phyloP scores from a whole-genome alignment of 164 flowering plant species.

The Akebia trifoliata region DNA sequence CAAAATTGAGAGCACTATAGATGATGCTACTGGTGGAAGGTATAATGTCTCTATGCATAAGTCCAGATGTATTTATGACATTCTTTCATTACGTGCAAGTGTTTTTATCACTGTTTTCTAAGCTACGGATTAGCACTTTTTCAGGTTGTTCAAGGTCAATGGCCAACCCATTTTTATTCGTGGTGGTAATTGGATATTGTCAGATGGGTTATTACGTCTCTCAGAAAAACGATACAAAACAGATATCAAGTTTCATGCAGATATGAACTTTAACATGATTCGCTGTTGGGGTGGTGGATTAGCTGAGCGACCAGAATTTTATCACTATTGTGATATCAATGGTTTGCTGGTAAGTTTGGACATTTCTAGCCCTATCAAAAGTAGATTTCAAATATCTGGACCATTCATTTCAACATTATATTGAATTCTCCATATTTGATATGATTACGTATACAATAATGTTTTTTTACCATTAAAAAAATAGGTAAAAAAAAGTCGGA shows the following conservation, averaged over 20 bases:
- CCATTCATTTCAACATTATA: too few relatives aligned
- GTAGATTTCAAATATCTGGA: too few relatives aligned
- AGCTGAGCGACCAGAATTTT: constrained; percentile 97
- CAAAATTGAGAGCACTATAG: constrained; percentile 79
- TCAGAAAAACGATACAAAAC: constrained; percentile 76
- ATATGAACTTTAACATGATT: constrained; percentile 96
- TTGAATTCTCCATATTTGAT: too few relatives aligned
- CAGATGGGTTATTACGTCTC: constrained; percentile 87
- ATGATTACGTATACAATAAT: too few relatives aligned
- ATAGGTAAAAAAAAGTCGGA: too few relatives aligned
- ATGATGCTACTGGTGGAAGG: constrained; percentile 93
- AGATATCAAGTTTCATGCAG: constrained; percentile 95
- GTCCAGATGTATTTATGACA: neutral
- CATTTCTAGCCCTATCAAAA: neutral
- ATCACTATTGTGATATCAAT: constrained; percentile 89
- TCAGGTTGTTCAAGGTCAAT: constrained; percentile 89
- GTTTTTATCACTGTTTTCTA: neutral
- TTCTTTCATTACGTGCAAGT: neutral
- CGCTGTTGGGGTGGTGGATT: constrained; percentile 99
- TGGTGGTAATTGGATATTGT: constrained; percentile 97
- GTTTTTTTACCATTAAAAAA: too few relatives aligned
- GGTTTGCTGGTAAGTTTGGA: constrained; percentile 76
- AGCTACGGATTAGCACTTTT: neutral
- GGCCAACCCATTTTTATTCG: constrained; percentile 90
- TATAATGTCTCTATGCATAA: constrained; percentile 21